These are phyloP conservation scores for Penicillium lividum DNA, from an alignment of 495 filamentous ascomycete species.

Conservation along the genomic window DNA sequence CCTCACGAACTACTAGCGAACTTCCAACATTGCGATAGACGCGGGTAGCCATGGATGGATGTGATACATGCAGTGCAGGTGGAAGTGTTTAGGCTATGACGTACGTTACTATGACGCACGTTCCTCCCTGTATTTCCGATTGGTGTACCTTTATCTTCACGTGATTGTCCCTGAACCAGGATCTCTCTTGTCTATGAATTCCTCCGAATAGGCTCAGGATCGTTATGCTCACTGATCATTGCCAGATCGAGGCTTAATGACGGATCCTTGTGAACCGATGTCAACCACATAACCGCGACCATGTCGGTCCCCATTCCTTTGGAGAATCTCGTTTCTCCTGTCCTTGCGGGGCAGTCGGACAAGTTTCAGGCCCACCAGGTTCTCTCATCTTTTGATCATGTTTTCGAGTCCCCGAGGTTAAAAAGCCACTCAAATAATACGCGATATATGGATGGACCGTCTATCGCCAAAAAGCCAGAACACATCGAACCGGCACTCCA, in stretches of 20 bases:
- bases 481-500: not conserved
- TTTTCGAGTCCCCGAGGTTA: not conserved
- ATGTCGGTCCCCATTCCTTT: conserved; percentile 22
- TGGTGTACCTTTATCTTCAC: not conserved
- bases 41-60: no score
- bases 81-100: no score
- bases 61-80: no score
- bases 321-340: not conserved
- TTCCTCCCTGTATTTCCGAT: not conserved
- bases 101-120: not conserved
- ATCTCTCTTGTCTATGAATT: not conserved
- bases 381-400: conserved; percentile 1
- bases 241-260: not conserved
- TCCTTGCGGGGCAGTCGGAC: not conserved
- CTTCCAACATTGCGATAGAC: no score
- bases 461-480: conserved; percentile 11
- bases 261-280: conserved; percentile 4
- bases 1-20: no score
- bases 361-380: not conserved
- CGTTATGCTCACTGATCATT: not conserved
- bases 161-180: conserved; percentile 6
- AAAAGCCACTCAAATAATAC: not conserved
- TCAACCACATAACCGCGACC: conserved; percentile 10
- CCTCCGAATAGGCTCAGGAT: not conserved
- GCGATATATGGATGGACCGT: not conserved